Base-by-base conservation (phyloP, 495 filamentous ascomycete genomes). In the Neurospora africana region DNA sequence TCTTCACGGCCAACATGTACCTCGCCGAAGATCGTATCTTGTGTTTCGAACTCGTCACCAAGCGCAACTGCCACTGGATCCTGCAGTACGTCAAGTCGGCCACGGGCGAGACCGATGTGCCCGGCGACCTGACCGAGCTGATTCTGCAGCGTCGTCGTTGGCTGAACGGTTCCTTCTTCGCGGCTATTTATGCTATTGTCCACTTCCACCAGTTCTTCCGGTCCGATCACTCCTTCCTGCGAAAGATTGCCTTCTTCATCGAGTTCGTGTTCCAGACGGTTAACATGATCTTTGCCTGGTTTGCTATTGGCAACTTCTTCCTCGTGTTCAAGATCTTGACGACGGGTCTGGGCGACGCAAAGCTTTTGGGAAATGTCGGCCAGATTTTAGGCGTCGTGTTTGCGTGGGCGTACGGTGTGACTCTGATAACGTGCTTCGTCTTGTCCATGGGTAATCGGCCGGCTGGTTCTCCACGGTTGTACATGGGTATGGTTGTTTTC, bases 1-100 rank as follows among this genome's bases (percentile, higher is more conserved):
- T 98, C 76, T 98, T 99, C 85, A 97, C 93, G 11, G 94, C 96
- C 74, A 99, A 99, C 81, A 99, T 99, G 96, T 99, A 99, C 78
- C 88, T 99, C 72, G 96, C 96, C 47, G 96, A 99, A 81, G 96
- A 99, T 88, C 93, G 96, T 83, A 99, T 99, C 77, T 89, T 99
- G 41, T 99, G 96, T 81, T 99, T 98, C 83, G 96, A 99, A 82
- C 91, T 99, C 53, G 96, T 99, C 68, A 90, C 94, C 27, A 99
- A 99, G 83, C 89, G 96, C 70, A 97, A 97, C 78, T 97, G 93
- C 79, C 89, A 92, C 82, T 99, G 96, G 96, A 91, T 98, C 72
- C 82, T 99, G 74, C 93, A 96, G 77, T 99, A 99, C 78, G 96
- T 99, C 82, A 98, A 98, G 81, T 97, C 93, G 1, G 92, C 96